Percentiles rank a stretch among this genome's conserved stretches.
These are phyloP conservation scores for Emergomyces pasteurianus DNA, from an alignment of 2,329 filamentous ascomycete species.

Conservation along the genomic window DNA sequence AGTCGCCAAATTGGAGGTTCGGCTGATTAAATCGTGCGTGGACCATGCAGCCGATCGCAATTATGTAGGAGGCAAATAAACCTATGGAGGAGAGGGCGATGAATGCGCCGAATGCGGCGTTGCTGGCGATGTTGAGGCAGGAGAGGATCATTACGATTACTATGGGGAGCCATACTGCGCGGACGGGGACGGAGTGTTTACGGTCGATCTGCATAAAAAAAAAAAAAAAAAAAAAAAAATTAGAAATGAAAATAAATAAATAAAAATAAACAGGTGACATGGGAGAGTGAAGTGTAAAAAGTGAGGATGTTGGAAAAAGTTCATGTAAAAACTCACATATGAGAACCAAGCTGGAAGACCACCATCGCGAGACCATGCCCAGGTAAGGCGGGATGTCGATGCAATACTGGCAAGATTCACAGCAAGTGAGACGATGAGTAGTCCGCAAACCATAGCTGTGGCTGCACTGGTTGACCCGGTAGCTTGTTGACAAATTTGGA, in stretches of 20 bases:
- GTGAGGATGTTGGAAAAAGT: not conserved
- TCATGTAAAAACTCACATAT: conserved; percentile 10
- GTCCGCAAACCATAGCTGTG: conserved; percentile 28
- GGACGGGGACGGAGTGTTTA: conserved; percentile 24
- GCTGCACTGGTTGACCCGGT: conserved; percentile 31
- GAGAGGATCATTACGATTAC: conserved; percentile 23
- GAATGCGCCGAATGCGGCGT: conserved; percentile 29
- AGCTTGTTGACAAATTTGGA: conserved; percentile 31
- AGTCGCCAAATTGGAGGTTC: conserved; percentile 18
- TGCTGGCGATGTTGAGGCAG: conserved; percentile 29
- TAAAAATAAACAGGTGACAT: too few relatives aligned
- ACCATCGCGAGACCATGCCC: conserved; percentile 40
- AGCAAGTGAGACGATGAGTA: conserved; percentile 29
- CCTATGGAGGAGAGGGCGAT: conserved; percentile 27
- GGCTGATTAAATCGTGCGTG: conserved; percentile 19
- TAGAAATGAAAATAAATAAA: not conserved
- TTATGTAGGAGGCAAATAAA: conserved; percentile 30
- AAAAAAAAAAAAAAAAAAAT: not conserved
- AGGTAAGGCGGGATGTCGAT: conserved; percentile 37
- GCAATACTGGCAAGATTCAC: conserved; percentile 34
- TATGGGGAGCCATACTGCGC: conserved; percentile 25
- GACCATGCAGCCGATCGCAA: conserved; percentile 27
- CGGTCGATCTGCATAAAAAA: conserved; percentile 19
- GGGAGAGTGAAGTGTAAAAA: too few relatives aligned
- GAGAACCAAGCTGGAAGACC: conserved; percentile 32